Percentiles rank a stretch among this genome's conserved stretches.
phyloP scores from a whole-genome alignment of 2,329 filamentous ascomycete genomes.

The Cordyceps militaris region DNA sequence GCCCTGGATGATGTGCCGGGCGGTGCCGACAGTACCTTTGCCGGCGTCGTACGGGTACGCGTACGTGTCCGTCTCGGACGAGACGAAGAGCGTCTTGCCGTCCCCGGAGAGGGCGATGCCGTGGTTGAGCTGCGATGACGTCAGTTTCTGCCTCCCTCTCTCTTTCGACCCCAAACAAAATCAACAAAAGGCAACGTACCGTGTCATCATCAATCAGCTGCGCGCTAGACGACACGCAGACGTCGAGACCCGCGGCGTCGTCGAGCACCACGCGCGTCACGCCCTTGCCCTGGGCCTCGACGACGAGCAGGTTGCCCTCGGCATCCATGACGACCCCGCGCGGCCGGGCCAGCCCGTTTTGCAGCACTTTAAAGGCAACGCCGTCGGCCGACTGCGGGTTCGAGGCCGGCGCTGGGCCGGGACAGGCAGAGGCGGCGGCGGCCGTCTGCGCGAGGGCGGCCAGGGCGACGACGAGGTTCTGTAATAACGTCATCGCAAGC shows the following conservation, averaged over 20 bases:
- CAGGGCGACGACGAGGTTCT: neutral
- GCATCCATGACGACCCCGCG: slow-evolving; percentile 30
- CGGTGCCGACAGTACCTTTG: slow-evolving; percentile 35
- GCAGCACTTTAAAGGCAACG: slow-evolving; percentile 22
- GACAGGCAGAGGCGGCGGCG: neutral
- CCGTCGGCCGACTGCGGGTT: slow-evolving; percentile 19
- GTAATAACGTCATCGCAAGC: neutral
- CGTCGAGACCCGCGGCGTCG: slow-evolving; percentile 21
- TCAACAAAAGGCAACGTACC: too few species aligned
- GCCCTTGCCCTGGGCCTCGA: slow-evolving; percentile 24
- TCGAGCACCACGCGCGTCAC: slow-evolving; percentile 28
- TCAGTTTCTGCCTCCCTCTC: neutral
- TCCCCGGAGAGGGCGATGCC: slow-evolving; percentile 40
- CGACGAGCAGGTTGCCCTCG: slow-evolving; percentile 31
- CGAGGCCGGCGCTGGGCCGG: slow-evolving; percentile 7
- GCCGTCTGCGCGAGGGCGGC: neutral
- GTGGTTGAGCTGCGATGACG: slow-evolving; percentile 38
- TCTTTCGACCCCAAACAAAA: too few species aligned
- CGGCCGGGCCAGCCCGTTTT: slow-evolving; percentile 21
- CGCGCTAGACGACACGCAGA: slow-evolving; percentile 24
- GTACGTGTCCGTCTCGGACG: slow-evolving; percentile 44
- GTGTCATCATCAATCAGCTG: slow-evolving; percentile 22
- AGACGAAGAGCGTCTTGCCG: slow-evolving; percentile 43
- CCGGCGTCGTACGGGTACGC: slow-evolving; percentile 53
- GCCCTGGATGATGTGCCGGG: slow-evolving; percentile 43